Conservation (phyloP, 768 basidiomycete genomes). For the Neoboletus magnificus region DNA sequence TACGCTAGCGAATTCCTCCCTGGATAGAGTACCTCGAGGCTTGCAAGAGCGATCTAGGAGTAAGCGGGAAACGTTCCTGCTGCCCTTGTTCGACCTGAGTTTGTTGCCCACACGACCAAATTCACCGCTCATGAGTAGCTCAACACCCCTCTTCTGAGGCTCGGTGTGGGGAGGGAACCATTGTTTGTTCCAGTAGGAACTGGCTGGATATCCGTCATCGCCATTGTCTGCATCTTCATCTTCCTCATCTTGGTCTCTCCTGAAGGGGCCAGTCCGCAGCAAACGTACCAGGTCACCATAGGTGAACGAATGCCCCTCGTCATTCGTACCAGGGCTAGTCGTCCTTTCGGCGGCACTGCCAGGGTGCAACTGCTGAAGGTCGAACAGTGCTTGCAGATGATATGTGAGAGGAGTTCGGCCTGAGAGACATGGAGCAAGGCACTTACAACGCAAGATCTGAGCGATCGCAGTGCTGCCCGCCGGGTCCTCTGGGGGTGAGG, state of each 20-base stretch:
- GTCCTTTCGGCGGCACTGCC: slow-evolving; percentile 10
- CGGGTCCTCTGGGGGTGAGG: not conserved
- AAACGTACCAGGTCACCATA: slow-evolving; percentile 27
- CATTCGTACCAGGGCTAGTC: not conserved
- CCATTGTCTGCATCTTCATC: slow-evolving; percentile 40
- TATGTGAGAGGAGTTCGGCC: slow-evolving; percentile 1
- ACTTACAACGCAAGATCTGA: slow-evolving; percentile 32
- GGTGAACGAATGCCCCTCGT: slow-evolving; percentile 13
- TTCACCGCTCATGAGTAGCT: slow-evolving; percentile 71
- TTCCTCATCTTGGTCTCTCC: slow-evolving; percentile 38
- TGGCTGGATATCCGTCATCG: slow-evolving; percentile 26
- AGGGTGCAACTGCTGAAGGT: slow-evolving; percentile 24
- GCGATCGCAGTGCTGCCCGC: slow-evolving; percentile 12
- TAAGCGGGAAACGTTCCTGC: slow-evolving; percentile 47
- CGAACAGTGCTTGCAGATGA: slow-evolving; percentile 25
- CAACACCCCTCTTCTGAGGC: slow-evolving; percentile 60
- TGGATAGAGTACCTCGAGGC: slow-evolving; percentile 34
- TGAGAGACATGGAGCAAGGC: not conserved
- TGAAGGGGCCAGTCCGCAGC: slow-evolving; percentile 10
- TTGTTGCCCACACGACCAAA: slow-evolving; percentile 68
- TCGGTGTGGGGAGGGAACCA: slow-evolving; percentile 46
- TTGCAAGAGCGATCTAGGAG: slow-evolving; percentile 42
- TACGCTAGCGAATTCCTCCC: slow-evolving; percentile 58
- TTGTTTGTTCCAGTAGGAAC: slow-evolving; percentile 26
- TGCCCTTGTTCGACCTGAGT: slow-evolving; percentile 38